Percentiles rank a stretch among this genome's conserved stretches.
Conservation (phyloP, 371 early-diverging fungal genomes). For the Mucor plumbeus region DNA sequence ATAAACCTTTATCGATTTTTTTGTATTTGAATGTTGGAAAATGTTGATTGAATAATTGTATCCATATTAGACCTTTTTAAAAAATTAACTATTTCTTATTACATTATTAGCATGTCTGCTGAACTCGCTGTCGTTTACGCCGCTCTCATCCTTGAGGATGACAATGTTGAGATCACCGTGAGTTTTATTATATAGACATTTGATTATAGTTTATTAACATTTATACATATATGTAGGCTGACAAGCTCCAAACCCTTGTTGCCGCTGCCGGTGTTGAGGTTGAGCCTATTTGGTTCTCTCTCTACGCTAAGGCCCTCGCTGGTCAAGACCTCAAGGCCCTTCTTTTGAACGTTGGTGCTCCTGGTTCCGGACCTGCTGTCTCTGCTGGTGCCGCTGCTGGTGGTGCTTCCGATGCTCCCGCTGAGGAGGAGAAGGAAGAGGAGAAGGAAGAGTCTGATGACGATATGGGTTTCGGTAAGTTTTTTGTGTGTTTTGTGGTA, state of each 20-base stretch:
- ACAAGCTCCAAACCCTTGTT: constrained; percentile 91
- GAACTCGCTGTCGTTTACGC: constrained; percentile 97
- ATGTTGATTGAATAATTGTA: not conserved
- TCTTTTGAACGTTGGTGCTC: constrained; percentile 91
- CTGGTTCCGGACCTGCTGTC: constrained; percentile 75
- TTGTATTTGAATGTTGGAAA: too few species aligned
- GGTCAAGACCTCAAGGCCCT: constrained; percentile 92
- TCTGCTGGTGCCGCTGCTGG: constrained; percentile 58
- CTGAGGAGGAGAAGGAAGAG: constrained; percentile 72
- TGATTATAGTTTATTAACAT: not conserved
- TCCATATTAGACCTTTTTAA: not conserved
- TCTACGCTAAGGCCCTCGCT: constrained; percentile 98
- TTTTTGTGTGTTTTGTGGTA: not conserved
- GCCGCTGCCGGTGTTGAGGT: constrained; percentile 92
- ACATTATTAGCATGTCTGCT: constrained; percentile 56
- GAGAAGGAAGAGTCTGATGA: constrained; percentile 90
- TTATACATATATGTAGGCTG: constrained; percentile 74
- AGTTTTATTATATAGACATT: constrained; percentile 35
- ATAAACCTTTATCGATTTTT: too few species aligned
- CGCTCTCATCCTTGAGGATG: constrained; percentile 97
- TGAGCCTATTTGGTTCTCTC: constrained; percentile 94
- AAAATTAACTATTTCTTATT: not conserved
- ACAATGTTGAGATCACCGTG: constrained; percentile 95
- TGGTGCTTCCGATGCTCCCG: constrained; percentile 61
- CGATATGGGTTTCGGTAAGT: constrained; percentile 91